Conservation (phyloP, 768 basidiomycete genomes). For the Kwoniella sp. region DNA sequence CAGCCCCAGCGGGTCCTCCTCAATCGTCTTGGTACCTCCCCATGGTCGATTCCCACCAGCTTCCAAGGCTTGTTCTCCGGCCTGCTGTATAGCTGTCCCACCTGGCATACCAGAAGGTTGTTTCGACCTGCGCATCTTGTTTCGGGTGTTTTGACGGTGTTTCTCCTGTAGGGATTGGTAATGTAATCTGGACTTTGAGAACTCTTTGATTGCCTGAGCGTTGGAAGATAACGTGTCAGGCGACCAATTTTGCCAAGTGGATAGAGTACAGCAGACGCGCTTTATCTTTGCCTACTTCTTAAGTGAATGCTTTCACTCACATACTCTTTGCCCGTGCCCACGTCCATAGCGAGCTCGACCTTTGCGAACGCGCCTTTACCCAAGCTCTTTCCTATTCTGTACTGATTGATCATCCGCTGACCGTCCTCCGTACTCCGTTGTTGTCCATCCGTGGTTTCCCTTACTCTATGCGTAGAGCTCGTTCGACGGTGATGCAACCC, state of each 20-base stretch:
- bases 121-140: conserved; percentile 13
- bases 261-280: background rate
- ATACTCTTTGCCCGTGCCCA: conserved; percentile 53
- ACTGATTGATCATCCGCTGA: conserved; percentile 53
- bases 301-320: conserved; percentile 47
- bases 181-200: conserved; percentile 55
- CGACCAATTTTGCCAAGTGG: no score
- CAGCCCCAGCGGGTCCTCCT: conserved; percentile 51
- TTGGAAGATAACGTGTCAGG: no score
- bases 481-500: conserved; percentile 36
- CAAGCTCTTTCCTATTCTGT: conserved; percentile 49
- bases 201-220: conserved; percentile 57
- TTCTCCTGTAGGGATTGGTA: conserved; percentile 45
- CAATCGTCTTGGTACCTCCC: conserved; percentile 25
- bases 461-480: conserved; percentile 46
- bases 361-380: conserved; percentile 56
- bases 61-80: conserved; percentile 15
- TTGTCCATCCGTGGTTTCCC: conserved; percentile 50
- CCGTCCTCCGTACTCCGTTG: conserved; percentile 50
- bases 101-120: conserved; percentile 2
- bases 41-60: conserved; percentile 21
- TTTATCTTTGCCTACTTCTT: background rate
- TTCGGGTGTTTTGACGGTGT: conserved; percentile 38
- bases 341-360: conserved; percentile 55
- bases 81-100: background rate